Conservation (phyloP, 2,329 filamentous ascomycete genomes). For the Penicillium sp. region DNA sequence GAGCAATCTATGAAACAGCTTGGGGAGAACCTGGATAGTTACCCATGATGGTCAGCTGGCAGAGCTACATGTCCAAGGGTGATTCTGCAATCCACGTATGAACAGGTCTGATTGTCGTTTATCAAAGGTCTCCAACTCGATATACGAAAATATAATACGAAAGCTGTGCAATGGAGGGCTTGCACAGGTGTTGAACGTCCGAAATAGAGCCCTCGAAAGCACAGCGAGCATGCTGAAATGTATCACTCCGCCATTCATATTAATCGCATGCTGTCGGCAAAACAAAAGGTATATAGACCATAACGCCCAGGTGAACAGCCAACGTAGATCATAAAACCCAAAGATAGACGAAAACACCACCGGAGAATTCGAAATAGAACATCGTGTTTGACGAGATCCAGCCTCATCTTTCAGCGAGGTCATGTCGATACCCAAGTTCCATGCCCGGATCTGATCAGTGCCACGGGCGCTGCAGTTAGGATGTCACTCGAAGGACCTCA, state of each 20-base stretch:
- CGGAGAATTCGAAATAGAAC: background rate
- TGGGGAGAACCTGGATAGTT: background rate
- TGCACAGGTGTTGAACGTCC: too few relatives aligned
- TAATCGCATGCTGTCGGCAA: slow-evolving; percentile 6
- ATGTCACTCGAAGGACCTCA: slow-evolving; percentile 12
- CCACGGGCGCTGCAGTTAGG: slow-evolving; percentile 1
- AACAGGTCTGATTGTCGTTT: too few relatives aligned
- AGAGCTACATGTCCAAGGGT: too few relatives aligned
- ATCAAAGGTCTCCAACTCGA: too few relatives aligned
- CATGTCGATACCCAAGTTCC: too few relatives aligned
- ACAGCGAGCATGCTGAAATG: background rate
- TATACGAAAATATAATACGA: too few relatives aligned
- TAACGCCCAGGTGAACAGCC: background rate
- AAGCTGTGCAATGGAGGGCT: too few relatives aligned
- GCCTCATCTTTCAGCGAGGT: background rate
- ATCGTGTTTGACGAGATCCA: background rate
- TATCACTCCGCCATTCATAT: slow-evolving; percentile 4
- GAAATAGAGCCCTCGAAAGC: background rate
- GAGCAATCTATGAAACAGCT: background rate
- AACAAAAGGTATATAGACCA: background rate
- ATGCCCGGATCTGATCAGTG: too few relatives aligned
- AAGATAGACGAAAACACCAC: slow-evolving; percentile 1
- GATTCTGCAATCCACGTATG: too few relatives aligned
- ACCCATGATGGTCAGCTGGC: too few relatives aligned
- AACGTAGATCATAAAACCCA: background rate